These are phyloP conservation scores for Clausena lansium DNA, from an alignment of 345 rosid genomes.

Conservation along the genomic window DNA sequence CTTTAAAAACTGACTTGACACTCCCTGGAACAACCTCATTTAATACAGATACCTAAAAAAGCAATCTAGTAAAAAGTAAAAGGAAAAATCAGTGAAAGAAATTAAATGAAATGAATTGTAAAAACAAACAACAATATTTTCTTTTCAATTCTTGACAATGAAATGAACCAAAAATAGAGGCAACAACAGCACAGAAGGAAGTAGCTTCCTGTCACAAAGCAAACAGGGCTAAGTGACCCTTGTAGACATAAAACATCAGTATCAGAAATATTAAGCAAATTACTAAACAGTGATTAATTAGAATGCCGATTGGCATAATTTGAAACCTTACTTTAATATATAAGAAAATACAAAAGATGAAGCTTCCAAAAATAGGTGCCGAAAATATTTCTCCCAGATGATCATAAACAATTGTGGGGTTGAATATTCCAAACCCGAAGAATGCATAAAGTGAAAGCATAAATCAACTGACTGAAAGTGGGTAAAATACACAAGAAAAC, in stretches of 20 bases:
- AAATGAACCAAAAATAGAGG: not conserved
- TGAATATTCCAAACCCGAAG: constrained; percentile 91
- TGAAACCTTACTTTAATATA: constrained; percentile 72
- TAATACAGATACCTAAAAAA: constrained; percentile 63
- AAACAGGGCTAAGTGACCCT: constrained; percentile 79
- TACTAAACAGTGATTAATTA: constrained; percentile 10
- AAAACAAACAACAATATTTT: not conserved
- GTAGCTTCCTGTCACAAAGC: not conserved
- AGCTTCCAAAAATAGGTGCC: constrained; percentile 83
- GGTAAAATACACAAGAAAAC: not conserved
- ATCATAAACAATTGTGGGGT: constrained; percentile 84
- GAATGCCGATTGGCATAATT: constrained; percentile 5
- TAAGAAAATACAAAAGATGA: constrained; percentile 79
- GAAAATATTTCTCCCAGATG: constrained; percentile 96
- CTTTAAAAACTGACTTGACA: constrained; percentile 78
- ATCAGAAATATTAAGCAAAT: constrained; percentile 23
- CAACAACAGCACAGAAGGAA: not conserved
- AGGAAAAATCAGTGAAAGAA: not conserved
- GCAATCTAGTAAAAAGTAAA: not conserved
- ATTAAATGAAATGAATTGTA: too few relatives aligned
- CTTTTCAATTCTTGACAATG: not conserved
- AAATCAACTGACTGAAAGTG: constrained; percentile 2
- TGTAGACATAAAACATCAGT: constrained; percentile 25
- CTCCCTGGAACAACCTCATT: constrained; percentile 89
- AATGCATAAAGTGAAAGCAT: constrained; percentile 9